Conservation (phyloP, 768 basidiomycete species). For the Lactarius deliciosus region DNA sequence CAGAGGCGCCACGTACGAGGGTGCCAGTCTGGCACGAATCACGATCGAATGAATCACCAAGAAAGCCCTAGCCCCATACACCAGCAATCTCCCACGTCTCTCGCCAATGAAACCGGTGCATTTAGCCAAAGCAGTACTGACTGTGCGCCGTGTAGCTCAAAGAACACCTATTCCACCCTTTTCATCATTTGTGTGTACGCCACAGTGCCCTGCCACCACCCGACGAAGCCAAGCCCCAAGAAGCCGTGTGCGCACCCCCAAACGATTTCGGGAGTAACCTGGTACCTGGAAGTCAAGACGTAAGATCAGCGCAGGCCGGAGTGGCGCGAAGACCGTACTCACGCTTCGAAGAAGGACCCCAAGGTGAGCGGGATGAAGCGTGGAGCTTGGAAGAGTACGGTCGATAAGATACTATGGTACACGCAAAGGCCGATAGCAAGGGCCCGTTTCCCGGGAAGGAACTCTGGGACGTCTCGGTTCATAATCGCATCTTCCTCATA, state of each 20-base stretch:
- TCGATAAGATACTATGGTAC: conserved; percentile 73
- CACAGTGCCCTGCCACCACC: conserved; percentile 83
- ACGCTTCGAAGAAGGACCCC: conserved; percentile 61
- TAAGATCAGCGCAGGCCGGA: conserved; percentile 3
- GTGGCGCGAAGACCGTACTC: conserved; percentile 34
- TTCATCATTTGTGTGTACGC: conserved; percentile 36
- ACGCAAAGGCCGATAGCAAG: conserved; percentile 72
- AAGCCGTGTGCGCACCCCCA: conserved; percentile 77
- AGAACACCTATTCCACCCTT: conserved; percentile 10
- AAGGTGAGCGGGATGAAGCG: conserved; percentile 77
- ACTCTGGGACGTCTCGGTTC: conserved; percentile 47
- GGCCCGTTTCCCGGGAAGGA: conserved; percentile 82
- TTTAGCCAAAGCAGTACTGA: conserved; percentile 1
- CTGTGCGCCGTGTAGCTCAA: not conserved
- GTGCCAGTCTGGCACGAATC: not conserved
- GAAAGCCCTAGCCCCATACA: too few species aligned
- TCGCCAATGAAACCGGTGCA: not conserved
- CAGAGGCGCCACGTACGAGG: not conserved
- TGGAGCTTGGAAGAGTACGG: conserved; percentile 71
- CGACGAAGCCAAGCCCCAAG: conserved; percentile 66
- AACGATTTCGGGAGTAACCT: conserved; percentile 66
- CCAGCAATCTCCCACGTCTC: not conserved
- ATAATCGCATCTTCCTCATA: not conserved
- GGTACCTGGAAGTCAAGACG: conserved; percentile 41
- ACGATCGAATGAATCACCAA: not conserved